Conservation (phyloP, 2,329 filamentous ascomycete species). For the Metarhizium brunneum region DNA sequence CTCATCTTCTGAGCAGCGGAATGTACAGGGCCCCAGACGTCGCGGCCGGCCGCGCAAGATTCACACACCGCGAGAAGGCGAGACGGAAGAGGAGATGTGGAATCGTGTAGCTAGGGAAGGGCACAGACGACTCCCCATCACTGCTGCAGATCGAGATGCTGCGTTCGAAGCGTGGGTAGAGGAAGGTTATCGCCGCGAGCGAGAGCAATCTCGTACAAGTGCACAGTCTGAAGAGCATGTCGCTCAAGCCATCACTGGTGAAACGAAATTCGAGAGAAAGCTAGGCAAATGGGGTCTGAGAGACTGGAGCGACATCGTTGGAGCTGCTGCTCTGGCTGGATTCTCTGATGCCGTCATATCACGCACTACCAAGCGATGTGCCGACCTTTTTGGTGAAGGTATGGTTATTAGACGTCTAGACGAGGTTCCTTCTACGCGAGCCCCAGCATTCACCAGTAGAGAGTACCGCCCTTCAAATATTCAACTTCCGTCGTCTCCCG, state of each 20-base stretch:
- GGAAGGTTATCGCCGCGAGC: slow-evolving; percentile 15
- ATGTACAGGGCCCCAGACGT: slow-evolving; percentile 7
- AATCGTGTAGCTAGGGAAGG: slow-evolving; percentile 36
- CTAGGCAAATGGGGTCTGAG: slow-evolving; percentile 37
- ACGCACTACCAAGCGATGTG: slow-evolving; percentile 64
- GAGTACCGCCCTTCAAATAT: slow-evolving; percentile 22
- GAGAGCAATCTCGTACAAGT: neutral
- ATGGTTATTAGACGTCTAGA: slow-evolving; percentile 56
- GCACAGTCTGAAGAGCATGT: neutral
- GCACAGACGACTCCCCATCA: slow-evolving; percentile 20
- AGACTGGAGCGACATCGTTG: slow-evolving; percentile 82
- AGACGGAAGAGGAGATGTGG: slow-evolving; percentile 36
- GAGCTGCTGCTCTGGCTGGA: slow-evolving; percentile 64
- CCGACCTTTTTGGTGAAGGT: slow-evolving; percentile 61
- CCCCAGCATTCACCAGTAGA: slow-evolving; percentile 14
- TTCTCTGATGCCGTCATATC: slow-evolving; percentile 57
- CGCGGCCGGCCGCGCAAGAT: slow-evolving; percentile 32
- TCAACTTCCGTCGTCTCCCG: slow-evolving; percentile 12
- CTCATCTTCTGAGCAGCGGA: slow-evolving; percentile 7
- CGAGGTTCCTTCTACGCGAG: slow-evolving; percentile 19
- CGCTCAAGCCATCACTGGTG: slow-evolving; percentile 1
- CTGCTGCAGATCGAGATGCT: slow-evolving; percentile 16
- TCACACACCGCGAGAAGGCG: slow-evolving; percentile 30
- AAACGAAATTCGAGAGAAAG: slow-evolving; percentile 15
- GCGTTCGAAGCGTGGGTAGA: slow-evolving; percentile 26